These are phyloP conservation scores for Lactifluus volemus DNA, from an alignment of 768 basidiomycete genomes.

Conservation along the genomic window DNA sequence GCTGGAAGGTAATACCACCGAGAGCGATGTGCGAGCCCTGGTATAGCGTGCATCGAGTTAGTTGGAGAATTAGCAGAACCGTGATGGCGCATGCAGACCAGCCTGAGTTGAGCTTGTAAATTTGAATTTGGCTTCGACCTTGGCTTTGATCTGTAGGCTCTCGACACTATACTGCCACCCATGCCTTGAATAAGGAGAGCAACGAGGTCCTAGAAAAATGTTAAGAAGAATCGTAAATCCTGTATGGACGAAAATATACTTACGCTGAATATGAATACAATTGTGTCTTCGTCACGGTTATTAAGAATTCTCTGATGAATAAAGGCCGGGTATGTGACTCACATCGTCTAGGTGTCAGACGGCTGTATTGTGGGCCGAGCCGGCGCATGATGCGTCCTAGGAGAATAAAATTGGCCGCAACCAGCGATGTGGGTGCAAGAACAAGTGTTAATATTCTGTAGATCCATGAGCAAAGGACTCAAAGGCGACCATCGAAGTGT, in stretches of 20 bases:
- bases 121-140: too few relatives aligned
- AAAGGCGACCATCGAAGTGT: background rate
- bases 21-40: background rate
- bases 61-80: too few relatives aligned
- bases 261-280: slow-evolving; percentile 15
- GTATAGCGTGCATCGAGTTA: background rate
- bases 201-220: slow-evolving; percentile 10
- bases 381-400: slow-evolving; percentile 1
- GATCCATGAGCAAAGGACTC: background rate
- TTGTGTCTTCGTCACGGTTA: slow-evolving; percentile 1
- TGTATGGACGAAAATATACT: background rate
- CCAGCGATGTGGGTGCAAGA: slow-evolving; percentile 16
- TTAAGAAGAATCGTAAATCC: background rate
- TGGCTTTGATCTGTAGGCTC: background rate
- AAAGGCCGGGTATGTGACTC: background rate
- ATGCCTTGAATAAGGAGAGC: slow-evolving; percentile 10
- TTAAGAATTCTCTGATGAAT: background rate
- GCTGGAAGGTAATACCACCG: slow-evolving; percentile 16
- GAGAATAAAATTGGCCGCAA: background rate
- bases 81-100: too few relatives aligned
- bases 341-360: slow-evolving; percentile 16
- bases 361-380: slow-evolving; percentile 11
- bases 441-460: slow-evolving; percentile 6
- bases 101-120: too few relatives aligned
- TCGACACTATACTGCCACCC: slow-evolving; percentile 13